phyloP scores from a whole-genome alignment of 2,329 filamentous ascomycete genomes.

The Fusarium chlamydosporum region DNA sequence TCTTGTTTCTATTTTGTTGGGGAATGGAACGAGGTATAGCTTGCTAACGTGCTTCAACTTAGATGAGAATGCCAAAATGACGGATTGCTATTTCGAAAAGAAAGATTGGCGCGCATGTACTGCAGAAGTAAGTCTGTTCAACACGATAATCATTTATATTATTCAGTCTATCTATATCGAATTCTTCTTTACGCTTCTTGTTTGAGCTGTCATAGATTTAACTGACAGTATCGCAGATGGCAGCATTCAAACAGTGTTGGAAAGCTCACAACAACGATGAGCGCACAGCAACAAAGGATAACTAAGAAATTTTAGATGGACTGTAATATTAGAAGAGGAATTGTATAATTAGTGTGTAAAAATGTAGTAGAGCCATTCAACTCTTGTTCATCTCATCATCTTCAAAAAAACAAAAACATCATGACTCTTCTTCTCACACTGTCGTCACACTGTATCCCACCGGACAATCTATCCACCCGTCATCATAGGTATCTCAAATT shows the following conservation, averaged over 20 bases:
- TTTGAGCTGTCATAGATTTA: not conserved
- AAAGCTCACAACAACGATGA: slow-evolving; percentile 88
- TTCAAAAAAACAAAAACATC: slow-evolving; percentile 31
- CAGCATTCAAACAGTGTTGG: slow-evolving; percentile 91
- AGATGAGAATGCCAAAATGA: slow-evolving; percentile 93
- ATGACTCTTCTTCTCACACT: slow-evolving; percentile 10
- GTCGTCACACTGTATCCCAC: slow-evolving; percentile 21
- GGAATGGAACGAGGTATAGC: not conserved
- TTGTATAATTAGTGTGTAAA: slow-evolving; percentile 10
- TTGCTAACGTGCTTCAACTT: slow-evolving; percentile 28
- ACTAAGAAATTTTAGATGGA: slow-evolving; percentile 40
- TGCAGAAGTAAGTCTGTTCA: slow-evolving; percentile 77
- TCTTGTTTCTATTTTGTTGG: slow-evolving; percentile 33
- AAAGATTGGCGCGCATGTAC: slow-evolving; percentile 95
- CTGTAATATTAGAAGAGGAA: not conserved
- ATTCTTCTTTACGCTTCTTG: not conserved
- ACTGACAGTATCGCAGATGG: slow-evolving; percentile 74
- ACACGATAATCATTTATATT: fast-evolving
- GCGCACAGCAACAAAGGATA: slow-evolving; percentile 83
- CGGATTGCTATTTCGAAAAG: slow-evolving; percentile 95
- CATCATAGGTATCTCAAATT: slow-evolving; percentile 27
- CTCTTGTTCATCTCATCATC: not conserved
- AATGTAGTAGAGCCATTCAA: slow-evolving; percentile 4
- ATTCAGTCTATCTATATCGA: not conserved
- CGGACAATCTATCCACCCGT: slow-evolving; percentile 42